phyloP scores from a whole-genome alignment of 768 basidiomycete species.

The Agaricus sinodeliciosus region DNA sequence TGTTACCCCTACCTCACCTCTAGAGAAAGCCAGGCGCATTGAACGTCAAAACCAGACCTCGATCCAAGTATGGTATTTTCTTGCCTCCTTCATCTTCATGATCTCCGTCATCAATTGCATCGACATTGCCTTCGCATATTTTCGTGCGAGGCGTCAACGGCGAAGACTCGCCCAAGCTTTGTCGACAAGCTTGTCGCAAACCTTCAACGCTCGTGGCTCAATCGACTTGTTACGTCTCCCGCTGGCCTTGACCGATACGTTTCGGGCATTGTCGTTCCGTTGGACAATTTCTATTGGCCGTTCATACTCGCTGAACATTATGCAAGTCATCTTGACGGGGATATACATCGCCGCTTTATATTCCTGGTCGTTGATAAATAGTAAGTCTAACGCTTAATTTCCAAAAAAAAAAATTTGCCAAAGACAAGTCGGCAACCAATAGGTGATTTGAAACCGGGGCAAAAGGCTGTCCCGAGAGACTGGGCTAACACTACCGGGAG shows the following conservation, averaged over 20 bases:
- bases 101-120: conserved; percentile 28
- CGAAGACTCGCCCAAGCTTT: background rate
- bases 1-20: too few relatives aligned
- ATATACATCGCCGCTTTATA: conserved; percentile 32
- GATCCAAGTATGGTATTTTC: conserved; percentile 40
- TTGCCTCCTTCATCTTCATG: conserved; percentile 35
- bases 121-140: conserved; percentile 17
- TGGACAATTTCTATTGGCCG: conserved; percentile 27
- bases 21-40: background rate
- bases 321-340: conserved; percentile 30
- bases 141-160: conserved; percentile 9
- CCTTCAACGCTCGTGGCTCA: background rate
- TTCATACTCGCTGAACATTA: conserved; percentile 31
- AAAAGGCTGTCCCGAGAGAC: conserved; percentile 30
- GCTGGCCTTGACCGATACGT: conserved; percentile 23
- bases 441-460: conserved; percentile 21
- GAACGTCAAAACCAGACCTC: background rate
- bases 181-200: conserved; percentile 1
- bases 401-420: background rate
- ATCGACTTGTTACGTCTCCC: conserved; percentile 22
- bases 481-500: conserved; percentile 35
- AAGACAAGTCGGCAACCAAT: background rate
- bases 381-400: conserved; percentile 17
- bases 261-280: conserved; percentile 31
- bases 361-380: conserved; percentile 31